phyloP scores from a whole-genome alignment of 768 basidiomycete species.

The Xerocomellus amylosporus region DNA sequence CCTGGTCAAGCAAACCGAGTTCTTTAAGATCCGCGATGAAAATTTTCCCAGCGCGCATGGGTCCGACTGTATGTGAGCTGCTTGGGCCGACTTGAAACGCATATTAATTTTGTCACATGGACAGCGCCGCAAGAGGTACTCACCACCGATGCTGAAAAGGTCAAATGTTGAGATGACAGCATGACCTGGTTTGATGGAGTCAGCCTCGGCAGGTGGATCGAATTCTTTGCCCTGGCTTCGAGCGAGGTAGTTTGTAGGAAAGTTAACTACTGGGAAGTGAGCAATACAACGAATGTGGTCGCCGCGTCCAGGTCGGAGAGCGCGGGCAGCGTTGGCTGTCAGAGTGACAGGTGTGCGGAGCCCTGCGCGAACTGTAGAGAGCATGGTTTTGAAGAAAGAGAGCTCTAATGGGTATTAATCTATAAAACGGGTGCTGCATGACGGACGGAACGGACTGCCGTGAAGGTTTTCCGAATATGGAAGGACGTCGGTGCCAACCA shows the following conservation, averaged over 20 bases:
- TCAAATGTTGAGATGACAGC: slow-evolving; percentile 94
- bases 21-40: slow-evolving; percentile 76
- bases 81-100: slow-evolving; percentile 55
- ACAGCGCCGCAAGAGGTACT: slow-evolving; percentile 20
- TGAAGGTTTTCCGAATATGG: background rate
- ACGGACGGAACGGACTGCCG: background rate
- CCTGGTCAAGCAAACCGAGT: slow-evolving; percentile 67
- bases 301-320: background rate
- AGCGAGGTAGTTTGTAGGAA: slow-evolving; percentile 7
- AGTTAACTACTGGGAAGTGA: background rate
- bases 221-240: background rate
- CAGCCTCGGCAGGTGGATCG: slow-evolving; percentile 6
- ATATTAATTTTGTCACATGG: background rate
- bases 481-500: background rate
- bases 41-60: slow-evolving; percentile 92
- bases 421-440: background rate
- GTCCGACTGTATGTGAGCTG: slow-evolving; percentile 67
- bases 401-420: no score
- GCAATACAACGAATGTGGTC: slow-evolving; percentile 17
- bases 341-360: slow-evolving; percentile 4
- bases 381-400: slow-evolving; percentile 2
- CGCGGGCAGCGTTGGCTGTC: background rate
- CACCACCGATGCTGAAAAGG: slow-evolving; percentile 87
- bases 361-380: slow-evolving; percentile 1
- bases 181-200: slow-evolving; percentile 54